These are phyloP conservation scores for Schwanniomyces sp. DNA, from an alignment of 805 yeast genomes.

Conservation along the genomic window DNA sequence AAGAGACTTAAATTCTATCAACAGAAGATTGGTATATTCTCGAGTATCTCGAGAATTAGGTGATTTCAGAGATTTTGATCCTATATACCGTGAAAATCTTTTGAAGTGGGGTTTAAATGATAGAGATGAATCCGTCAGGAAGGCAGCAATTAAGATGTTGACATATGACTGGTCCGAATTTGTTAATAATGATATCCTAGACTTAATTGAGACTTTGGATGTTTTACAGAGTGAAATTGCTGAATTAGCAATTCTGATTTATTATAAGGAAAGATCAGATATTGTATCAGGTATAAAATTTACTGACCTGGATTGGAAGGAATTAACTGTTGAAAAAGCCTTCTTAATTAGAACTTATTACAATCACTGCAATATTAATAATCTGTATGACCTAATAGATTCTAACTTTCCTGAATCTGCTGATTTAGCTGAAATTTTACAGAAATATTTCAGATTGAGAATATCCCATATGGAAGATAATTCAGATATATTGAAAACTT, in stretches of 20 bases:
- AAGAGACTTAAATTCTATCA: slow-evolving; percentile 70
- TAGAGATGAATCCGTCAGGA: slow-evolving; percentile 70
- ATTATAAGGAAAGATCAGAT: slow-evolving; percentile 65
- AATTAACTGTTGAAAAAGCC: slow-evolving; percentile 71
- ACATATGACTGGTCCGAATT: slow-evolving; percentile 69
- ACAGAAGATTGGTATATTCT: slow-evolving; percentile 71
- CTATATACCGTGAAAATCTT: slow-evolving; percentile 60
- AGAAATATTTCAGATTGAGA: slow-evolving; percentile 55
- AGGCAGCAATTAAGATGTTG: slow-evolving; percentile 72
- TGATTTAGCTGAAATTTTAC: slow-evolving; percentile 59
- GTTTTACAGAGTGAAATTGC: slow-evolving; percentile 70
- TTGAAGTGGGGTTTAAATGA: slow-evolving; percentile 86
- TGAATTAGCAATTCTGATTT: slow-evolving; percentile 59
- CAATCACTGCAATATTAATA: slow-evolving; percentile 58
- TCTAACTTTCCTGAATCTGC: slow-evolving; percentile 77
- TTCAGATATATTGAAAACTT: slow-evolving; percentile 15
- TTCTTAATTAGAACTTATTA: slow-evolving; percentile 69
- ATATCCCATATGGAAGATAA: slow-evolving; percentile 19
- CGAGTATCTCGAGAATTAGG: slow-evolving; percentile 67
- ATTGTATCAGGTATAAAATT: slow-evolving; percentile 58
- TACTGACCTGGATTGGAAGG: slow-evolving; percentile 65
- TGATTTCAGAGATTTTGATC: slow-evolving; percentile 52
- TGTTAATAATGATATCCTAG: slow-evolving; percentile 68
- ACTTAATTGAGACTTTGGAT: slow-evolving; percentile 68
- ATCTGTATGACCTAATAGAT: slow-evolving; percentile 57